These are phyloP conservation scores for Boletus sensibilis DNA, from an alignment of 768 basidiomycete genomes.

Conservation along the genomic window DNA sequence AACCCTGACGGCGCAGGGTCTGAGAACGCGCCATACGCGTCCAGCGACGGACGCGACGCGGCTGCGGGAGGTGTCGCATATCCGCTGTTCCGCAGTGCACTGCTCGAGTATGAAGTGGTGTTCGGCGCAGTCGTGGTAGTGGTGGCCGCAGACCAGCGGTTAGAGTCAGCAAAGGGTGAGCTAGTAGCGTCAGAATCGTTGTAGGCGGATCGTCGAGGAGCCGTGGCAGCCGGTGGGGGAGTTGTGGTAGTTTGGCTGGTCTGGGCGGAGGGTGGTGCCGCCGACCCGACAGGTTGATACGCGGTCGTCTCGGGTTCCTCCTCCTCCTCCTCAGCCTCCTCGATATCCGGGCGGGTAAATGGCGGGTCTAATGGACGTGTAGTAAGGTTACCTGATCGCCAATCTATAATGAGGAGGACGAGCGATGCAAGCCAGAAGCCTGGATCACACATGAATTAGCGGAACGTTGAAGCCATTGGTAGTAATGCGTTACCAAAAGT, in stretches of 20 bases:
- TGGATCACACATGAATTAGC: slow-evolving; percentile 30
- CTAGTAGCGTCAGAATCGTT: slow-evolving; percentile 21
- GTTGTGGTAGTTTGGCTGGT: slow-evolving; percentile 22
- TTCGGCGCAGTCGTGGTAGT: slow-evolving; percentile 26
- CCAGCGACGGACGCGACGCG: slow-evolving; percentile 66
- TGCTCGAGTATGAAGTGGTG: slow-evolving; percentile 26
- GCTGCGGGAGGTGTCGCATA: slow-evolving; percentile 34
- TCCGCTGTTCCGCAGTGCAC: slow-evolving; percentile 21
- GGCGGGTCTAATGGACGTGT: slow-evolving; percentile 65
- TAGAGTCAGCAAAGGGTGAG: slow-evolving; percentile 53
- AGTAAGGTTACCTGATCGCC: slow-evolving; percentile 64
- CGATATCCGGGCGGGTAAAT: slow-evolving; percentile 61
- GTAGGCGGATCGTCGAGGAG: slow-evolving; percentile 26
- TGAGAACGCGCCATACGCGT: slow-evolving; percentile 88
- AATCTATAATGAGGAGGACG: slow-evolving; percentile 64
- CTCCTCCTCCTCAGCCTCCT: slow-evolving; percentile 51
- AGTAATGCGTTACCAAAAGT: slow-evolving; percentile 54
- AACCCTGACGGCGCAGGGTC: slow-evolving; percentile 84
- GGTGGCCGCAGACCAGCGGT: slow-evolving; percentile 44
- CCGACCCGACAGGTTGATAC: slow-evolving; percentile 46
- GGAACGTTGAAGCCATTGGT: not conserved
- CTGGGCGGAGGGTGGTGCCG: slow-evolving; percentile 32
- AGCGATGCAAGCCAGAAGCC: slow-evolving; percentile 77
- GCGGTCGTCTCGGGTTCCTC: slow-evolving; percentile 49
- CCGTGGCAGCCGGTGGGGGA: slow-evolving; percentile 5